Base-by-base conservation (phyloP, 805 yeast genomes). In the Ogataea salicorniae region DNA sequence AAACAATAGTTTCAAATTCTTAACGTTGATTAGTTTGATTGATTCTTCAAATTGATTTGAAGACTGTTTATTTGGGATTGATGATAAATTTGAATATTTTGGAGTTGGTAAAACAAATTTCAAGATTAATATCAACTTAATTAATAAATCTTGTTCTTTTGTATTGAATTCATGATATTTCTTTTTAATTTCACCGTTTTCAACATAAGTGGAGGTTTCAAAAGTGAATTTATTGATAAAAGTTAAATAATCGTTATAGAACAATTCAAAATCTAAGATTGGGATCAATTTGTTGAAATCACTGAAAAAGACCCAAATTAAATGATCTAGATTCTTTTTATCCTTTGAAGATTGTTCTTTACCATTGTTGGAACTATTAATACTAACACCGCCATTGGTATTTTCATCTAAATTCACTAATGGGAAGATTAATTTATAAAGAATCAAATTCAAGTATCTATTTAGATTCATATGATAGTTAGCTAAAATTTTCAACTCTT, bases 231-330 rank as follows among this genome's bases (percentile, higher is more conserved):
- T 68, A 56, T 72, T 72, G 55, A 71, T 69, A 41, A 79, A 68
- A 42, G 76, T 77, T 54, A 78, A 72, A 34, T 79, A 79, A 43
- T 73, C 72, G 54, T 72, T 73, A 73, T 77, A 78, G 52, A 79
- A 78, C 35, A 69, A 63, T 41, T 73, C 75, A 53, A 75, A 77
- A 54, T 78, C 83, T 51, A 79, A 71, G 8, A 79, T 73, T 4
- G 83, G 83, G 23, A 79, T 70, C 49, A 79, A 70, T 20, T 74
- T 71, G 62, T 79, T 79, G 58, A 75, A 75, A 58, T 76, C 74
- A 49, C 76, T 65, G 55, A 79, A 79, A 57, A 69, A 79, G 37
- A 76, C 70, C 55, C 68, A 64, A 20, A 79, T 69, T 46, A 76
- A 71, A 49, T 69, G 70, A 55, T 79, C 84, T 29, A 67, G 51